Conservation (phyloP, 495 filamentous ascomycete species). For the Lepidopterella palustris region DNA sequence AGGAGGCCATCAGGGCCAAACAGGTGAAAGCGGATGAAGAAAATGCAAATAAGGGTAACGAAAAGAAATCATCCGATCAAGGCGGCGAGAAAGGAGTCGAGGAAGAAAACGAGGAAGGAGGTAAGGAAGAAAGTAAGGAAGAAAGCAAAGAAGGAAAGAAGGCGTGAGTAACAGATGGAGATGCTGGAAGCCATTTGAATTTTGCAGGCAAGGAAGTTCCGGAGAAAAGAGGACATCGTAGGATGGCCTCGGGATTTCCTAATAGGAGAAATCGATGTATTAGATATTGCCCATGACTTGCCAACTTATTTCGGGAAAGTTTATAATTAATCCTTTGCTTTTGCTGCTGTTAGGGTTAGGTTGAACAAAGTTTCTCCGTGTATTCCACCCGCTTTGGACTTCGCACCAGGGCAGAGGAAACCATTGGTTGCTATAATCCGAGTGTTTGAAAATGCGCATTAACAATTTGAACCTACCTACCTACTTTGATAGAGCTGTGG, state of each 20-base stretch:
- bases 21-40: constrained; percentile 4
- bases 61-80: neutral
- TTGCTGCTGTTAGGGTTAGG: neutral
- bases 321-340: neutral
- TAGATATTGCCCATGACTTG: neutral
- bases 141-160: neutral
- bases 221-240: too few species aligned
- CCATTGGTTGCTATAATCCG: neutral
- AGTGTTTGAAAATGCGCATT: neutral
- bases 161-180: too few species aligned
- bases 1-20: constrained; percentile 5
- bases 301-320: neutral
- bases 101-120: neutral
- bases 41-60: too few species aligned
- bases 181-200: too few species aligned
- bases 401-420: neutral
- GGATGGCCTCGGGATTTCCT: neutral
- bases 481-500: too few species aligned
- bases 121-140: neutral
- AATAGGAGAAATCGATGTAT: neutral
- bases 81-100: neutral
- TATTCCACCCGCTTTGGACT: neutral
- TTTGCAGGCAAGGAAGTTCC: too few species aligned
- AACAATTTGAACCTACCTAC: too few species aligned
- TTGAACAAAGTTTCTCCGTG: neutral